Conservation (phyloP, 345 rosid genomes). For the Salix purpurea region DNA sequence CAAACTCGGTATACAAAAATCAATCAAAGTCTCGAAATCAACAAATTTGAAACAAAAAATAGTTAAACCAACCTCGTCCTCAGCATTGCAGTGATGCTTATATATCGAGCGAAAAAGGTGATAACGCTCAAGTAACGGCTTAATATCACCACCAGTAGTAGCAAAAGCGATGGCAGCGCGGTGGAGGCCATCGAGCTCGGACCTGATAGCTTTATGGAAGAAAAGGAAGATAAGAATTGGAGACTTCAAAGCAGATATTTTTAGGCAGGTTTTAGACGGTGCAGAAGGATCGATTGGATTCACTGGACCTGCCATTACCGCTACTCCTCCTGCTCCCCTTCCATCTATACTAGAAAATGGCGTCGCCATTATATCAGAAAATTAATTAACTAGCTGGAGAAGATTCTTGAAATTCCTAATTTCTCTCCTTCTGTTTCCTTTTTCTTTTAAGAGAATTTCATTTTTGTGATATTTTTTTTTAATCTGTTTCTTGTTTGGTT, state of each 20-base stretch:
- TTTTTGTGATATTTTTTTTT: too few species aligned
- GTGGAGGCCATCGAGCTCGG: slow-evolving; percentile 63
- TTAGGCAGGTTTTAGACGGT: slow-evolving; percentile 38
- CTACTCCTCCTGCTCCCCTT: slow-evolving; percentile 47
- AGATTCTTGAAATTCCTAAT: not conserved
- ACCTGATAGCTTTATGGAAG: slow-evolving; percentile 65
- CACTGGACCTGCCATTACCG: slow-evolving; percentile 56
- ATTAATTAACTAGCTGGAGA: not conserved
- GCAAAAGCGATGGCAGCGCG: slow-evolving; percentile 53
- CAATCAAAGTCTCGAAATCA: not conserved
- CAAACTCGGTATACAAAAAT: not conserved
- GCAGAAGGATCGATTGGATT: slow-evolving; percentile 46
- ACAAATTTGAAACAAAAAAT: not conserved
- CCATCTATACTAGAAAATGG: slow-evolving; percentile 48
- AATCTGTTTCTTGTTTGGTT: not conserved
- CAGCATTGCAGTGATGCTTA: slow-evolving; percentile 72
- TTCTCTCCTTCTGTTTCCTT: not conserved
- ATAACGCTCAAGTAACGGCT: slow-evolving; percentile 43
- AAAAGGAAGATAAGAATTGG: slow-evolving; percentile 64
- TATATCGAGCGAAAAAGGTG: slow-evolving; percentile 54
- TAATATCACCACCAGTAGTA: slow-evolving; percentile 40
- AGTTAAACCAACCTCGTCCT: slow-evolving; percentile 50
- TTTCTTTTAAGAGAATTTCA: not conserved
- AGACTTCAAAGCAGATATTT: slow-evolving; percentile 50
- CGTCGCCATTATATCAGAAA: slow-evolving; percentile 40